phyloP scores from a whole-genome alignment of 1,284 basidiomycete species.

The Takashimella tepidaria region DNA sequence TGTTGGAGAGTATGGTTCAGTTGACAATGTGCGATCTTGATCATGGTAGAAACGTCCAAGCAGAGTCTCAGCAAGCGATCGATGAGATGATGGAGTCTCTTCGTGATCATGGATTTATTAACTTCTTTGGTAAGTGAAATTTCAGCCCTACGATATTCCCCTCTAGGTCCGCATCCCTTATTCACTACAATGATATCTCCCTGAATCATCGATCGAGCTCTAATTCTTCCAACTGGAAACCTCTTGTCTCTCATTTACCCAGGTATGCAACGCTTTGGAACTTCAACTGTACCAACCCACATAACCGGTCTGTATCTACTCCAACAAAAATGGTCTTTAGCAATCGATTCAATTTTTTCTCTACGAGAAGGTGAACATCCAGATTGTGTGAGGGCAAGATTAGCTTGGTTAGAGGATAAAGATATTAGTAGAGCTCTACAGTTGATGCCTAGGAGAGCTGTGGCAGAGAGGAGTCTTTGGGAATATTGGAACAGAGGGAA shows the following conservation, averaged over 20 bases:
- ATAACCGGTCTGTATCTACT: slow-evolving; percentile 85
- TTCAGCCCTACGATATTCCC: not conserved
- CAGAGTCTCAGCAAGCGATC: slow-evolving; percentile 64
- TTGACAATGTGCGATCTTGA: slow-evolving; percentile 7
- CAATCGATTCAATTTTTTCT: slow-evolving; percentile 73
- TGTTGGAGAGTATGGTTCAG: not conserved
- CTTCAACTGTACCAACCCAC: slow-evolving; percentile 91
- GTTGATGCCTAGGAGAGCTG: slow-evolving; percentile 78
- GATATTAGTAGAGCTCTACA: slow-evolving; percentile 72
- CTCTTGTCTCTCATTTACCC: not conserved
- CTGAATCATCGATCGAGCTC: not conserved
- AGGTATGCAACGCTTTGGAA: slow-evolving; percentile 99
- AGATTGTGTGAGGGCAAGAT: slow-evolving; percentile 69
- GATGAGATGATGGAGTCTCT: slow-evolving; percentile 74
- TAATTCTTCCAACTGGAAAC: not conserved
- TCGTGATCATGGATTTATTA: slow-evolving; percentile 85
- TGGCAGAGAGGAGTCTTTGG: slow-evolving; percentile 86
- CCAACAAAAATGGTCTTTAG: slow-evolving; percentile 80
- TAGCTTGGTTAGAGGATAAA: slow-evolving; percentile 74
- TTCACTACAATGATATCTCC: not conserved
- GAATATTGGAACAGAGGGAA: slow-evolving; percentile 83
- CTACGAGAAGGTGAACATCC: slow-evolving; percentile 83
- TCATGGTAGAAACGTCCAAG: slow-evolving; percentile 70
- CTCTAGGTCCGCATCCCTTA: not conserved
- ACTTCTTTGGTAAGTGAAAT: slow-evolving; percentile 75